A percentile compares a stretch with the other conserved stretches of the same genome.
phyloP scores from a whole-genome alignment of 2,329 filamentous ascomycete species.

The Fusarium pilosicola region DNA sequence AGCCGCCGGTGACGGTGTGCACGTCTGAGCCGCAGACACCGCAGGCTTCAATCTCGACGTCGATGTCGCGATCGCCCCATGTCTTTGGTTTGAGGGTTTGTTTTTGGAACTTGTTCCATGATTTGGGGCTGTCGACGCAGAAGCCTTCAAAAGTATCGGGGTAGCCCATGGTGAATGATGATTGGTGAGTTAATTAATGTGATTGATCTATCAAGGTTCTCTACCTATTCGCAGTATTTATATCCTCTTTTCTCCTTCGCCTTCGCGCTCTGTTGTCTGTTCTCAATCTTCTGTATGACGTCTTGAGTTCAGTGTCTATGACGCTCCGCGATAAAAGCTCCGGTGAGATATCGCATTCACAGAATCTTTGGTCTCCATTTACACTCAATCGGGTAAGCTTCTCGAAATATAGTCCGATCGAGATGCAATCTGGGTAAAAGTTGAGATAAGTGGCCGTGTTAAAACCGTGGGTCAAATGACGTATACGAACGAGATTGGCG shows the following conservation, averaged over 20 bases:
- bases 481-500: constrained; percentile 6
- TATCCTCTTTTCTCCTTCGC: neutral
- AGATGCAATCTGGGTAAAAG: constrained; percentile 14
- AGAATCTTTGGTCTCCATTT: neutral
- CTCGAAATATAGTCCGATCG: neutral
- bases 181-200: neutral
- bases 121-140: constrained; percentile 54
- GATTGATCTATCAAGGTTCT: constrained; percentile 22
- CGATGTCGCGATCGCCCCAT: constrained; percentile 73
- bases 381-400: constrained; percentile 12
- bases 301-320: constrained; percentile 20
- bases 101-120: constrained; percentile 55
- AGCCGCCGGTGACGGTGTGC: constrained; percentile 58
- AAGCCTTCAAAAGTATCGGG: constrained; percentile 57
- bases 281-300: constrained; percentile 7
- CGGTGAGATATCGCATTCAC: neutral
- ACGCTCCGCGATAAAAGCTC: constrained; percentile 5
- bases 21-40: constrained; percentile 73
- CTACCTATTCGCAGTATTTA: constrained; percentile 11
- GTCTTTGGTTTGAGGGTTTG: constrained; percentile 64
- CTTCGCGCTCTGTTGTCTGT: neutral
- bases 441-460: neutral
- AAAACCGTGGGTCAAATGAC: constrained; percentile 22
- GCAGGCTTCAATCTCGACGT: constrained; percentile 73
- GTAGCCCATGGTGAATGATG: constrained; percentile 53